Evolutionary conservation across 495 filamentous ascomycete genomes (phyloP).

Genomic region (Penicillium mononematosum): DNA sequence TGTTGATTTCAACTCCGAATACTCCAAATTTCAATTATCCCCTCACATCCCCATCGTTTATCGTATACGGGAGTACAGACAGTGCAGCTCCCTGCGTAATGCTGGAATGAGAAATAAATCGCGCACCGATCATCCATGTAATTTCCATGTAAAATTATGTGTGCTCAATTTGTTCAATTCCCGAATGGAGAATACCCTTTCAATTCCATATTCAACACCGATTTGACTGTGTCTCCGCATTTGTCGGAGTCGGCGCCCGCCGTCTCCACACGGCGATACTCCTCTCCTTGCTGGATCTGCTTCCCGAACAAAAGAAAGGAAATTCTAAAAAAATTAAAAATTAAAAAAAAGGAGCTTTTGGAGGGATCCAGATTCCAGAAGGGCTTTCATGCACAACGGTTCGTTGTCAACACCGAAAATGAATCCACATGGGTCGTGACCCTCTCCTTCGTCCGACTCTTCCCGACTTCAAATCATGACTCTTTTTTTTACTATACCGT

Average conservation of each 20-base stretch:
- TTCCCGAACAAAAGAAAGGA: constrained; percentile 18
- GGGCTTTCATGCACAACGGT: constrained; percentile 33
- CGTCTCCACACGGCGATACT: constrained; percentile 16
- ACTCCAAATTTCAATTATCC: constrained; percentile 1
- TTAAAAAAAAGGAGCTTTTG: constrained; percentile 35
- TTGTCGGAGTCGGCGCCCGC: constrained; percentile 17
- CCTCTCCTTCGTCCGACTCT: constrained; percentile 40
- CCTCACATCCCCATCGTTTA: background rate
- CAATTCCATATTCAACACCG: constrained; percentile 3
- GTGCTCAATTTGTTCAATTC: constrained; percentile 1
- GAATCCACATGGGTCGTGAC: constrained; percentile 33
- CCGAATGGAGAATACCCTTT: background rate
- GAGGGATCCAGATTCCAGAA: constrained; percentile 32
- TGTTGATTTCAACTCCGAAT: background rate
- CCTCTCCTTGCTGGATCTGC: constrained; percentile 24
- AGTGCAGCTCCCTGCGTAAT: constrained; percentile 6
- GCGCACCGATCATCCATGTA: background rate
- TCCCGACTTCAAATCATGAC: constrained; percentile 36
- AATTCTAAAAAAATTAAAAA: background rate
- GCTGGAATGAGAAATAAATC: constrained; percentile 8
- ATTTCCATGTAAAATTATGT: background rate
- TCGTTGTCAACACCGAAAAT: constrained; percentile 42
- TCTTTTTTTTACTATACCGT: constrained; percentile 29
- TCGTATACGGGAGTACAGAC: background rate
- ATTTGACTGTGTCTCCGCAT: constrained; percentile 19